A percentile compares a stretch with the other conserved stretches of the same genome.
Conservation (phyloP, 176 grass and related monocot species). For the Rhynchospora pubera region DNA sequence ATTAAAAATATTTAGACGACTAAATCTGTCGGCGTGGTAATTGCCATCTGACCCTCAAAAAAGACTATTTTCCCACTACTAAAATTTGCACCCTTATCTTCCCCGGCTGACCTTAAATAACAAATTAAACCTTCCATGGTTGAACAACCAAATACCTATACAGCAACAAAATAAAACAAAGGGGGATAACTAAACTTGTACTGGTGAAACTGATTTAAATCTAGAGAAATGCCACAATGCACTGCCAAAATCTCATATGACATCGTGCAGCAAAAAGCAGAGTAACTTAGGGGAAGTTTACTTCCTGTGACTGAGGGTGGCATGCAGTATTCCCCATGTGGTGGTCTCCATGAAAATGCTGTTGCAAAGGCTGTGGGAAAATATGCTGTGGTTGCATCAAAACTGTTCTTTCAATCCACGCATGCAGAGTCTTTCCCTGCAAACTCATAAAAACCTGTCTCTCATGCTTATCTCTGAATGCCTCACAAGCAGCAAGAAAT, state of each 20-base stretch:
- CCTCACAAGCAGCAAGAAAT: slow-evolving; percentile 28
- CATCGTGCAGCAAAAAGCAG: background rate
- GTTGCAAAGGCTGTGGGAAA: slow-evolving; percentile 18
- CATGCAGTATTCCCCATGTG: background rate
- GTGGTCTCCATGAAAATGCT: background rate
- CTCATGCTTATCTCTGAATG: slow-evolving; percentile 26
- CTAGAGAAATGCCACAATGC: background rate
- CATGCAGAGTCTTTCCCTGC: slow-evolving; percentile 11
- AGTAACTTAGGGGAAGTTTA: slow-evolving; percentile 11
- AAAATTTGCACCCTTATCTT: no score
- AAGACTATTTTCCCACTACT: no score
- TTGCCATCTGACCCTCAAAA: no score
- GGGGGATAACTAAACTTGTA: background rate
- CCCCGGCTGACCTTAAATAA: background rate
- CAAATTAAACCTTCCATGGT: background rate
- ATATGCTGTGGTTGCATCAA: background rate
- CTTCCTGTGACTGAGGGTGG: slow-evolving; percentile 10
- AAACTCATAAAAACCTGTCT: slow-evolving; percentile 31
- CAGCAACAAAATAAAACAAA: background rate
- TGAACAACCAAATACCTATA: background rate
- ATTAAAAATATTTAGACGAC: no score
- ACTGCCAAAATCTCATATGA: background rate
- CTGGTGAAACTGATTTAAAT: background rate
- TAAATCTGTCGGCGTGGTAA: no score
- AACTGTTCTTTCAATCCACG: slow-evolving; percentile 26